Conservation (phyloP, 2,329 filamentous ascomycete genomes). For the Fusarium tricinctum region DNA sequence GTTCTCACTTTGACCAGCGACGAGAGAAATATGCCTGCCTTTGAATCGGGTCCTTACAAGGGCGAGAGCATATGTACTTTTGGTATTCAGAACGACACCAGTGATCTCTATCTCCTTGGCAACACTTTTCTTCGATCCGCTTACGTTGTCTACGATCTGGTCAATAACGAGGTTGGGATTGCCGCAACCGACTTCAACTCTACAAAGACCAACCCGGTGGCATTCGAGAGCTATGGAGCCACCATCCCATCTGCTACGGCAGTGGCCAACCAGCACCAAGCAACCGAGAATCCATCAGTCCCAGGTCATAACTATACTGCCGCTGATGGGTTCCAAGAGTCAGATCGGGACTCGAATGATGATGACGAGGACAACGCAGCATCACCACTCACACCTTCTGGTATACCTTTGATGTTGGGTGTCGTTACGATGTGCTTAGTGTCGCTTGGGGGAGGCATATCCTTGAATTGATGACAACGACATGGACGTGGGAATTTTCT, state of each 20-base stretch:
- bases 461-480: slow-evolving; percentile 27
- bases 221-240: slow-evolving; percentile 65
- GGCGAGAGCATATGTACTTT: slow-evolving; percentile 67
- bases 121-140: slow-evolving; percentile 72
- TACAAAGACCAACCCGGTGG: slow-evolving; percentile 63
- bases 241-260: slow-evolving; percentile 65
- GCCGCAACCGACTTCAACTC: slow-evolving; percentile 70
- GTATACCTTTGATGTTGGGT: slow-evolving; percentile 34
- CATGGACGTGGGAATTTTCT: neutral
- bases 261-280: slow-evolving; percentile 58
- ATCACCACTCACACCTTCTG: slow-evolving; percentile 25
- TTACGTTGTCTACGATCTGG: slow-evolving; percentile 72
- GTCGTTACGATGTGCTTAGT: slow-evolving; percentile 43
- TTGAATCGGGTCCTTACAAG: slow-evolving; percentile 58
- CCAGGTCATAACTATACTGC: slow-evolving; percentile 46
- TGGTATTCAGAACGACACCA: slow-evolving; percentile 67
- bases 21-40: slow-evolving; percentile 51
- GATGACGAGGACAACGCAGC: slow-evolving; percentile 37
- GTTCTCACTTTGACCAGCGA: slow-evolving; percentile 61
- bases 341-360: slow-evolving; percentile 10
- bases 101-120: slow-evolving; percentile 63
- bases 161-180: slow-evolving; percentile 69
- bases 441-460: slow-evolving; percentile 42
- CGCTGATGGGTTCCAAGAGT: slow-evolving; percentile 53
- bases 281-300: slow-evolving; percentile 31